Base-by-base conservation (phyloP, 192 early-diverging fungal species). In the Coemansia sp. region DNA sequence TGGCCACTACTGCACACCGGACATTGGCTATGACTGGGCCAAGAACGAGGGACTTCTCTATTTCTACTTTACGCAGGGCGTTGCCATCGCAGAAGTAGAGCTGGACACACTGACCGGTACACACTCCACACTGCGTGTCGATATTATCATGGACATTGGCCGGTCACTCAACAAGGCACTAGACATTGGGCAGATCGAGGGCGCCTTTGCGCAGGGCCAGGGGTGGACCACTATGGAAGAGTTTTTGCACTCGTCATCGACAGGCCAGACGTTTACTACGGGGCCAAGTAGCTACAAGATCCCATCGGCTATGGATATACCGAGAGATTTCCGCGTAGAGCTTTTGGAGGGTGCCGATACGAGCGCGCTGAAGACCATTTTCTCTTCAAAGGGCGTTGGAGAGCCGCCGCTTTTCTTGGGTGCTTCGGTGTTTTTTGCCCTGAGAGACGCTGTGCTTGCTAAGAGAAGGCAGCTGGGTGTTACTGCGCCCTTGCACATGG, bases 271-370 rank as follows among this genome's bases (percentile, higher is more conserved):
- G 33, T 84, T 92, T 63, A 94, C 94, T 0, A 84, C 88, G 42
- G 94, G 94, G 4, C 94, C 94, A 5, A 90, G 92, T 24, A 86
- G 84, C 60, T 95, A 95, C 86, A 95, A 95, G 81, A 90, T 95
- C 65, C 93, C 92, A 6, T 90, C 89, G 1, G 92, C 93, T 74
- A 83, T 87, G 59, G 91, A 92, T 70, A 90, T 92, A 60, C 93
- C 94, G 8, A 82, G 88, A 34, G 91, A 92, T 67, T 93, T 95
- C 67, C 84, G 89, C 45, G 85, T 95, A 10, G 74, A 74, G 10
- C 83, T 94, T 42, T 74, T 88, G 35, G 84, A 86, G 72, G 79
- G 79, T 42, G 77, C 80, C 0, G 66, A 71, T 3, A 86, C 87
- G 57, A 74, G 74, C 0, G 60, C 76, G 42, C 79, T 91, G 23